These are phyloP conservation scores for Yarrowia sp. DNA, from an alignment of 805 yeast species.

Conservation along the genomic window DNA sequence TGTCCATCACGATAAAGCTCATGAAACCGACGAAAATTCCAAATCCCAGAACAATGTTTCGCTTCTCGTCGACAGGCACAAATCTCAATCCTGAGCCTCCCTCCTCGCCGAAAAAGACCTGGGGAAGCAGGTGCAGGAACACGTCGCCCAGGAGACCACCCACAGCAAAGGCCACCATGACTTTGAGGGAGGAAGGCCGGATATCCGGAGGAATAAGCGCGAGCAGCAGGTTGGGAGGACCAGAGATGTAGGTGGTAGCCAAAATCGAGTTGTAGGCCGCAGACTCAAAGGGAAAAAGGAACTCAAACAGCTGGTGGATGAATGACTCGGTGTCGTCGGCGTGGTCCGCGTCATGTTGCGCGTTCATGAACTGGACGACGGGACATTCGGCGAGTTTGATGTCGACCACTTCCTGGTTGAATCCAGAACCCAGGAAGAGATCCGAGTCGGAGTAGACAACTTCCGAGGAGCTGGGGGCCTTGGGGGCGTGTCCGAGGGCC, in stretches of 20 bases:
- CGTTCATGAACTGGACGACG: slow-evolving; percentile 54
- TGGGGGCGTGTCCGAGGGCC: slow-evolving; percentile 21
- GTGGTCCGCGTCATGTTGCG: slow-evolving; percentile 41
- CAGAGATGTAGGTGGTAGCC: slow-evolving; percentile 69
- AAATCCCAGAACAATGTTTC: slow-evolving; percentile 59
- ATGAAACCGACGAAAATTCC: slow-evolving; percentile 68
- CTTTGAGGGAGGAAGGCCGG: slow-evolving; percentile 57
- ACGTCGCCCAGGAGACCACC: slow-evolving; percentile 81
- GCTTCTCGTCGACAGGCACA: slow-evolving; percentile 59
- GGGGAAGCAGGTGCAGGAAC: slow-evolving; percentile 74
- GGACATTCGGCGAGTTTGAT: slow-evolving; percentile 48
- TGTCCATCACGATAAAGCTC: slow-evolving; percentile 66
- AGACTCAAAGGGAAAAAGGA: slow-evolving; percentile 51
- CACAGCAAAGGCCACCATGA: slow-evolving; percentile 72
- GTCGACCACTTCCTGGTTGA: slow-evolving; percentile 33
- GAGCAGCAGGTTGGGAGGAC: slow-evolving; percentile 66
- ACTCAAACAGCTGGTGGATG: slow-evolving; percentile 54
- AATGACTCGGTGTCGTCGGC: slow-evolving; percentile 45
- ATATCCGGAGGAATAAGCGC: slow-evolving; percentile 65
- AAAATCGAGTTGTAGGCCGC: slow-evolving; percentile 68
- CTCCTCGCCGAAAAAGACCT: slow-evolving; percentile 61
- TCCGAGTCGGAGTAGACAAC: background rate
- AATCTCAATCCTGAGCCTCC: slow-evolving; percentile 51
- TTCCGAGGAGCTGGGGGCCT: background rate
- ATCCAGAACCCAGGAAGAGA: slow-evolving; percentile 33